Evolutionary conservation across 148 eudicot genomes (phyloP).

Genomic region (Limonium bicolor): DNA sequence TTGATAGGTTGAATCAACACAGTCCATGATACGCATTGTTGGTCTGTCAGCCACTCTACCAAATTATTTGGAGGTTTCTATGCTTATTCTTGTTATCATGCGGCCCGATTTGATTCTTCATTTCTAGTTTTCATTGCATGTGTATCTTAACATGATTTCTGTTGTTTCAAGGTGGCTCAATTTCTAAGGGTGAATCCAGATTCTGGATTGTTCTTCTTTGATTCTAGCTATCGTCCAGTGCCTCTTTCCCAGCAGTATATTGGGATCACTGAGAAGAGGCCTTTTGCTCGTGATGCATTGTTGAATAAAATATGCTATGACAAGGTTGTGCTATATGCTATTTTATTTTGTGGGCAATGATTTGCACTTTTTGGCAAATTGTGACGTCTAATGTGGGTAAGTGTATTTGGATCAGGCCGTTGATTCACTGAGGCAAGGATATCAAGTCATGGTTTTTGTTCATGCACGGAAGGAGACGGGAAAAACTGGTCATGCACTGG

Average conservation of each 20-base stretch:
- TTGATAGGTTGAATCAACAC: conserved; percentile 97
- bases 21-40: conserved; percentile 96
- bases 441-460: conserved; percentile 97
- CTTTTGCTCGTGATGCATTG: conserved; percentile 65
- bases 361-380: too few species aligned
- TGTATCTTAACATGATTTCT: background rate
- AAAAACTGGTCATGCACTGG: conserved; percentile 89
- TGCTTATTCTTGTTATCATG: background rate
- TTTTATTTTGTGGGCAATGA: too few species aligned
- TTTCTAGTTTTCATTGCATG: background rate
- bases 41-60: conserved; percentile 98
- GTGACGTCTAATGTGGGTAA: background rate
- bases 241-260: conserved; percentile 97
- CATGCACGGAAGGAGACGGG: conserved; percentile 97
- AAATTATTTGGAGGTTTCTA: conserved; percentile 76
- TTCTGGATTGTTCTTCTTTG: conserved; percentile 87
- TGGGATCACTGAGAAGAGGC: conserved; percentile 81
- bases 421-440: conserved; percentile 78
- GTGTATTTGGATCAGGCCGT: conserved; percentile 14
- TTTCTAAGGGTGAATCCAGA: conserved; percentile 95
- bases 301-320: conserved; percentile 75
- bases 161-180: conserved; percentile 74
- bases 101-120: too few species aligned
- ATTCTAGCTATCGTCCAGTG: conserved; percentile 96
- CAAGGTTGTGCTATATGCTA: conserved; percentile 32